phyloP scores from a whole-genome alignment of 441 rosid genomes.

The Isatis lusitanica region DNA sequence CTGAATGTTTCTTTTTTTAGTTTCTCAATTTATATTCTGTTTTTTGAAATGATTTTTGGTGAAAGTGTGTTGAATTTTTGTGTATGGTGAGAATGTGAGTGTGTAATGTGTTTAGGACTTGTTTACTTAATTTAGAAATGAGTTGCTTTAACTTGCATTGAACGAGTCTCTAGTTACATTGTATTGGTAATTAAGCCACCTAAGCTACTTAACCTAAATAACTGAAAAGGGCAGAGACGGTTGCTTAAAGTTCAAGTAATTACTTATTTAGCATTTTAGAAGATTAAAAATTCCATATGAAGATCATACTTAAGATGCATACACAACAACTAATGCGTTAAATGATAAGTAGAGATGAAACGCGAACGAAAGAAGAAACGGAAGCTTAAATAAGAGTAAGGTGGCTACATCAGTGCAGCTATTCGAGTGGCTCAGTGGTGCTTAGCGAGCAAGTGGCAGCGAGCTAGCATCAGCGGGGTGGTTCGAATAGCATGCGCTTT shows the following conservation, averaged over 20 bases:
- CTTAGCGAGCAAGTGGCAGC: constrained; percentile 9
- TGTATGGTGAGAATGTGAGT: constrained; percentile 6
- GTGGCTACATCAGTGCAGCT: neutral
- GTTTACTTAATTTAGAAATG: constrained; percentile 35
- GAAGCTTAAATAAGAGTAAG: neutral
- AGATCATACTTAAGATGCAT: no score
- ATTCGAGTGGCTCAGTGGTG: constrained; percentile 15
- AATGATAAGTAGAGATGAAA: no score
- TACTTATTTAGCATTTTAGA: neutral
- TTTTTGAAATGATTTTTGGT: neutral
- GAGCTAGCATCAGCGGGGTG: neutral
- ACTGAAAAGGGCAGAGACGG: neutral
- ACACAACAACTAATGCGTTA: no score
- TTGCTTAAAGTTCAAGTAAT: neutral
- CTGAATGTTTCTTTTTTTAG: constrained; percentile 5
- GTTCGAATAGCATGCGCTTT: neutral
- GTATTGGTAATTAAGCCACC: constrained; percentile 20
- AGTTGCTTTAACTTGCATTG: constrained; percentile 31
- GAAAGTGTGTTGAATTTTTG: neutral
- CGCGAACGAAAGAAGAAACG: neutral
- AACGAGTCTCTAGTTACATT: constrained; percentile 37
- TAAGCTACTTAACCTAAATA: constrained; percentile 2
- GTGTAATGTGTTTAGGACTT: constrained; percentile 9
- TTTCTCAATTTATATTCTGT: neutral
- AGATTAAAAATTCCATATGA: no score